Base-by-base conservation (phyloP, 306 rosid genomes). In the Sechiopsis laciniata region DNA sequence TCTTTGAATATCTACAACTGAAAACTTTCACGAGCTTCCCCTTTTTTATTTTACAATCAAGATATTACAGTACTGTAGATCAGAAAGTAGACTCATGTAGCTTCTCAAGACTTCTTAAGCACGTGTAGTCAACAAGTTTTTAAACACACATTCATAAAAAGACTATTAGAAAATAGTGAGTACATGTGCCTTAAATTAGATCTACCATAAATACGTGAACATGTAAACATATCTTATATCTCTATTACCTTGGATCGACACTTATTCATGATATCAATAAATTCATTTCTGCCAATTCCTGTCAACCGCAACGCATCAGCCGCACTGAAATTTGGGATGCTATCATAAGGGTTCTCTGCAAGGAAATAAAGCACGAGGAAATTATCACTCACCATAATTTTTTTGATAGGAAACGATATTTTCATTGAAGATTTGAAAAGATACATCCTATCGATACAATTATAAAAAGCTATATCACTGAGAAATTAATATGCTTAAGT, bases 311-410 rank as follows among this genome's bases (percentile, higher is more conserved):
- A 83, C 68, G 98, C 98, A 85, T 93, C 97, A 0, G 97, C 97
- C 29, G 97, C 99, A 69, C 96, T 94, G 77, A 94, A 94, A 83
- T 94, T 94, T 21, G 99, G 99, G 83, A 94, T 90, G 95, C 99
- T 91, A 80, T 91, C 99, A 78, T 94, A 94, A 79, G 99, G 89
- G 82, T 90, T 93, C 85, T 94, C 99, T 91, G 89, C 86, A 88
- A 81, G 77, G 72, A 84, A 80, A 19, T 74, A 63, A 78, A 74
- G 76, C 75, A 74, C 40, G 55, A 76, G 76, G 74, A 76, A 73
- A 54, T 58, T 6, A 58, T 54, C 20, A 80, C 37, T 26, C 29
- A 26, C 42, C 2, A 13, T 10, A 46, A n/a, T 26, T 9, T 59
- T 16, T 11, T 4, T n/a, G n/a, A n/a, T n/a, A n/a, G n/a, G n/a